Evolutionary conservation across 2,329 filamentous ascomycete species (phyloP), one percentile per base, ranked within the genome.

Genomic region (Berkeleyomyces rouxiae): DNA sequence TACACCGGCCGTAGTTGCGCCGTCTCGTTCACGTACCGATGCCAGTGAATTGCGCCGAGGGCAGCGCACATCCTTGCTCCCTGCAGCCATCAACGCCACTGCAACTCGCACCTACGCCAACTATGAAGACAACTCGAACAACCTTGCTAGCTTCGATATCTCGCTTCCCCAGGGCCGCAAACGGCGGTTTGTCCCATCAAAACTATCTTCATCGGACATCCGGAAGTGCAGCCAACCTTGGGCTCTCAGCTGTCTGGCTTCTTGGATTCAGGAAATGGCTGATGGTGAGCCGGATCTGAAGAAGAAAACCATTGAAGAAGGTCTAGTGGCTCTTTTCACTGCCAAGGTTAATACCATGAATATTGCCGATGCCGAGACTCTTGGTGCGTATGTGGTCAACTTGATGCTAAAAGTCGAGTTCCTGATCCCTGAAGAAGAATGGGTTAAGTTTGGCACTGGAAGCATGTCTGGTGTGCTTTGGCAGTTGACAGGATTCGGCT

Each of bases 341-440:
- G 82, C 88, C 74, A 97, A 96, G 73, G 90, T 99, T 0, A 91
- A 93, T 0, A 99, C 90, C 0, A 96, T 99, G 90, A 97, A 99
- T 68, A 92, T 93, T 49, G 91, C 92, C 4, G 95, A 99, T 76
- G 93, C 93, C 0, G 93, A 99, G 71, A 86, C 85, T 0, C 78
- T 99, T 60, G 89, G 88, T 66, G 81, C 82, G 64, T 83, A 83
- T 47, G 88, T 96, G 0, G 84, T 95, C 1, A 78, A 83, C 62
- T 82, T 85, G 57, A 93, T 99, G 88, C 82, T 92, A 67, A 79
- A 82, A 33, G 83, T 86, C 7, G 86, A 85, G 46, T 88, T 90
- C 9, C 76, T 99, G 40, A 77, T 95, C 4, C 85, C 86, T 11
- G 92, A 96, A 42, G 93, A 99, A 72, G 95, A 99, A 75, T 99